Conservation (phyloP, 75 land plant genomes). For the Picea sitchensis region DNA sequence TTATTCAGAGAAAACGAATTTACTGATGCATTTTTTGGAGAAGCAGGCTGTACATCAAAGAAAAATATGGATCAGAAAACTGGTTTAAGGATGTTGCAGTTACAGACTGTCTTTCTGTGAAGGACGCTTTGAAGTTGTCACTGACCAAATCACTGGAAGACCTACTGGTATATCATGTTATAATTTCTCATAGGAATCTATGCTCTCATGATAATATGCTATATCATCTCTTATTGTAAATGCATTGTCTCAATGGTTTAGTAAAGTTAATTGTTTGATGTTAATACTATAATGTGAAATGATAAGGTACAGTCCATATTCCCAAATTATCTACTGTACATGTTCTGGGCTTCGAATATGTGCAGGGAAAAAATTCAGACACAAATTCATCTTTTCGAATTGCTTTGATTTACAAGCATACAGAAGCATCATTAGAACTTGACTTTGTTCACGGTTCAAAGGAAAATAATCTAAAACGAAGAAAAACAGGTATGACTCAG, state of each 20-base stretch:
- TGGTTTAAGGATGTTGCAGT: constrained; percentile 37
- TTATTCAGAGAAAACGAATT: not conserved
- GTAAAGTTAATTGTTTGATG: not conserved
- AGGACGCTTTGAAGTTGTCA: constrained; percentile 73
- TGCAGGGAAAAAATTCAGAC: constrained; percentile 56
- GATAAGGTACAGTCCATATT: not conserved
- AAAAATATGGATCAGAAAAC: constrained; percentile 45
- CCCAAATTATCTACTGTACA: not conserved
- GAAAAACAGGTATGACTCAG: constrained; percentile 39
- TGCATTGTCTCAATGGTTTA: not conserved
- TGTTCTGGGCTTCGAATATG: constrained; percentile 1
- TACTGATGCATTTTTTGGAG: not conserved
- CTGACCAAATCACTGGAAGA: constrained; percentile 54
- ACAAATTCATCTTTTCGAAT: constrained; percentile 45
- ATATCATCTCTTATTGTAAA: constrained; percentile 5
- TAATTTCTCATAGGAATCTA: not conserved
- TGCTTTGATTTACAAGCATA: constrained; percentile 55
- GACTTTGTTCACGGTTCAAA: constrained; percentile 19
- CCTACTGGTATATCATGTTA: constrained; percentile 40
- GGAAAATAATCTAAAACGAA: constrained; percentile 38
- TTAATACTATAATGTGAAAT: not conserved
- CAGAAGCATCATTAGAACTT: constrained; percentile 29
- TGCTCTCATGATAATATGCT: not conserved
- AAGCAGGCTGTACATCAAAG: constrained; percentile 59
- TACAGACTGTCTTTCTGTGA: constrained; percentile 35